Evolutionary conservation across 2,329 filamentous ascomycete genomes (phyloP).

Genomic region (Calonectria hawksworthii): DNA sequence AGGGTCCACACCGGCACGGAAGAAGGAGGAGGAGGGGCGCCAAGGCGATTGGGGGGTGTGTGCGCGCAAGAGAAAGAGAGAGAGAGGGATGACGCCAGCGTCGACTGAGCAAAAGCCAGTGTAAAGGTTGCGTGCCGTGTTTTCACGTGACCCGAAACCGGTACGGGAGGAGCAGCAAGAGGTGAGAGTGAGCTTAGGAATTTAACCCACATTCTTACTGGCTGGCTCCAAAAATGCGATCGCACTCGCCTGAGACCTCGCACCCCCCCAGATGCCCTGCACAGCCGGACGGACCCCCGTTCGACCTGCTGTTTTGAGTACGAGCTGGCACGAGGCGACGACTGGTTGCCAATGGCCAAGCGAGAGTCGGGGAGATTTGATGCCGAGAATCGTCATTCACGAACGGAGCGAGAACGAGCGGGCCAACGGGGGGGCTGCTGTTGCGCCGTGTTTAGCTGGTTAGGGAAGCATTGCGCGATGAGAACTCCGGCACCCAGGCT

Average conservation of each 20-base stretch:
- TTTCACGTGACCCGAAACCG: neutral
- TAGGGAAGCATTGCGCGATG: constrained; percentile 13
- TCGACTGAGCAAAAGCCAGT: neutral
- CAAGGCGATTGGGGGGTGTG: neutral
- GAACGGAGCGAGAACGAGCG: neutral
- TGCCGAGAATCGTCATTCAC: constrained; percentile 8
- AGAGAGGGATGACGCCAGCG: neutral
- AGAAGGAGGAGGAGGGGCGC: neutral
- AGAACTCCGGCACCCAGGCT: neutral
- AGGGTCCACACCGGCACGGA: constrained; percentile 5
- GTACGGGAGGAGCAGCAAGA: neutral
- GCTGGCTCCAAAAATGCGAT: neutral
- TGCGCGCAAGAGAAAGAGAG: neutral
- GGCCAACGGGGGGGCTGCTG: neutral
- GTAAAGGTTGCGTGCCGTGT: neutral
- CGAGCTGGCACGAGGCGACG: constrained; percentile 1
- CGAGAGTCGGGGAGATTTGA: constrained; percentile 14
- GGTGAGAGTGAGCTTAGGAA: neutral
- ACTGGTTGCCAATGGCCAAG: constrained; percentile 20
- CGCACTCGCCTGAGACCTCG: constrained; percentile 16
- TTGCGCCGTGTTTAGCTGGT: neutral
- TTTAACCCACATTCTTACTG: constrained; percentile 23
- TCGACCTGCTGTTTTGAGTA: constrained; percentile 20
- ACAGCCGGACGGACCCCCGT: neutral
- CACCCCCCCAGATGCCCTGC: neutral